phyloP scores from a whole-genome alignment of 2,329 filamentous ascomycete genomes.

The Epichloe gansuensis region DNA sequence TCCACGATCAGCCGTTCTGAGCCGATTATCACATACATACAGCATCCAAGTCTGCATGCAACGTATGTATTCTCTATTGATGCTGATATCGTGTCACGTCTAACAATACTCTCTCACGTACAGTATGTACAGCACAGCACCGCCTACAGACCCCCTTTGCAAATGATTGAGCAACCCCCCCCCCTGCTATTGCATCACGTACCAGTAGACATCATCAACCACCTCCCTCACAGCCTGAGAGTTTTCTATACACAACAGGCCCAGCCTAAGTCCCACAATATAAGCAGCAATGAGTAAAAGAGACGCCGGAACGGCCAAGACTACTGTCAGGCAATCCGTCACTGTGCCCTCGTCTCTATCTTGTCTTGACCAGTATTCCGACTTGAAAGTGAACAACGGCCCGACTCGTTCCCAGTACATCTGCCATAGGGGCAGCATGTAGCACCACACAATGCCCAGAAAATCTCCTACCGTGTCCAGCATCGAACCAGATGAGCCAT shows the following conservation, averaged over 20 bases:
- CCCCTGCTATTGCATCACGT: not conserved
- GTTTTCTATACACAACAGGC: constrained; percentile 9
- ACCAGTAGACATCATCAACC: constrained; percentile 2
- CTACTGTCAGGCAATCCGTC: constrained; percentile 13
- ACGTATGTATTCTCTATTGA: not conserved
- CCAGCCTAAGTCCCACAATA: constrained; percentile 16
- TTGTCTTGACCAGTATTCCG: constrained; percentile 21
- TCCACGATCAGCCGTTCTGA: not conserved
- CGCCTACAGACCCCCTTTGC: not conserved
- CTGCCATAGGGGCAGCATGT: constrained; percentile 3
- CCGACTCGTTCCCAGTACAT: constrained; percentile 24
- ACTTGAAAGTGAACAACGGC: constrained; percentile 27
- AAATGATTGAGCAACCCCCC: too few species aligned
- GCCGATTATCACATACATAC: not conserved
- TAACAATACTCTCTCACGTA: not conserved
- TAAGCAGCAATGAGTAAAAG: constrained; percentile 13
- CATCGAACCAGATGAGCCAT: not conserved
- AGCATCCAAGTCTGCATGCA: too few species aligned
- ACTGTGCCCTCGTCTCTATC: constrained; percentile 12
- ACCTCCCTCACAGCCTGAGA: constrained; percentile 5
- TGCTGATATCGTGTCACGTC: not conserved
- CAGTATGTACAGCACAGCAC: not conserved
- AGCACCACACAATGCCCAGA: constrained; percentile 2
- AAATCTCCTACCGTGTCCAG: not conserved
- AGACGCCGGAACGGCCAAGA: constrained; percentile 16